Evolutionary conservation across 2,329 filamentous ascomycete genomes (phyloP).

Genomic region (Ophiocordyceps camponoti-saundersi): DNA sequence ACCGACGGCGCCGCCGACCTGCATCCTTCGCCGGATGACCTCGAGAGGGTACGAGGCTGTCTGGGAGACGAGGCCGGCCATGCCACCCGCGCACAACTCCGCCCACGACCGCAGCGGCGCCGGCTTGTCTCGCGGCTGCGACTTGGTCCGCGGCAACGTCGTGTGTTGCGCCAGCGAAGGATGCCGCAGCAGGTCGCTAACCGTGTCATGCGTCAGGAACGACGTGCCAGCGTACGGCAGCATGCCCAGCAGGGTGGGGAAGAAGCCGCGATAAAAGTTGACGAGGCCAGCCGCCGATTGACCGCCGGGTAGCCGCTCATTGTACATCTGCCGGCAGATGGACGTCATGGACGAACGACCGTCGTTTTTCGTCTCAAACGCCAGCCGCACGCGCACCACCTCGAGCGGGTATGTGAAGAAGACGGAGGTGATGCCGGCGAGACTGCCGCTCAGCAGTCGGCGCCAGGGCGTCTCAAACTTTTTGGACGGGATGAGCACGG

Average conservation of each 20-base stretch:
- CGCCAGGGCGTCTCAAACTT: slow-evolving; percentile 67
- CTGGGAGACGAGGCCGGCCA: slow-evolving; percentile 79
- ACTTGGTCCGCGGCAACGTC: slow-evolving; percentile 46
- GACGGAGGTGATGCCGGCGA: slow-evolving; percentile 76
- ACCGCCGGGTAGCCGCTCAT: slow-evolving; percentile 40
- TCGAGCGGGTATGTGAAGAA: slow-evolving; percentile 95
- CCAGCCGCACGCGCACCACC: slow-evolving; percentile 77
- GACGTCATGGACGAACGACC: slow-evolving; percentile 51
- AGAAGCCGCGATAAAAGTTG: slow-evolving; percentile 94
- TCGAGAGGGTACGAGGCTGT: slow-evolving; percentile 88
- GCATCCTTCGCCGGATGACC: slow-evolving; percentile 83
- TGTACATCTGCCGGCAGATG: slow-evolving; percentile 77
- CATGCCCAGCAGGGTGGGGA: slow-evolving; percentile 84
- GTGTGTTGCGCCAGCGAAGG: slow-evolving; percentile 54
- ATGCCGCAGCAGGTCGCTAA: slow-evolving; percentile 65
- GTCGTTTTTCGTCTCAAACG: slow-evolving; percentile 77
- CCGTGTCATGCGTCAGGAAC: slow-evolving; percentile 86
- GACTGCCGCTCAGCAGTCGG: slow-evolving; percentile 54
- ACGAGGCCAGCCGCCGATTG: slow-evolving; percentile 41
- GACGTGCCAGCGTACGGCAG: slow-evolving; percentile 90
- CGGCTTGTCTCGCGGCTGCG: slow-evolving; percentile 39
- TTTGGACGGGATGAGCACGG: slow-evolving; percentile 51
- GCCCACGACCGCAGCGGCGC: slow-evolving; percentile 70
- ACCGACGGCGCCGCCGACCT: slow-evolving; percentile 86
- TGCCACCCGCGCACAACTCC: slow-evolving; percentile 66